phyloP scores from a whole-genome alignment of 495 filamentous ascomycete species.

The Cercophora newfieldiana region DNA sequence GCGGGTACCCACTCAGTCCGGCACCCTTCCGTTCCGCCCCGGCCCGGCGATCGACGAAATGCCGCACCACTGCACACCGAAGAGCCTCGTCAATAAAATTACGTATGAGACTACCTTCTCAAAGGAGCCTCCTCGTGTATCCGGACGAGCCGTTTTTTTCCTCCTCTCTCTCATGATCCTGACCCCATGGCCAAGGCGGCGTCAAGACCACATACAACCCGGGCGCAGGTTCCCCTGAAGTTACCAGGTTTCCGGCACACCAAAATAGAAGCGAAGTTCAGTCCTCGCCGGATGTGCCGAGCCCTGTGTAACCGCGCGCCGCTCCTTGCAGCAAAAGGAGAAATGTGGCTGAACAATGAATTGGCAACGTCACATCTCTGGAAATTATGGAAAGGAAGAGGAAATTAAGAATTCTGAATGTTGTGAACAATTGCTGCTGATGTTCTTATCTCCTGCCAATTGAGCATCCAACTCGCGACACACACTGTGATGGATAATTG shows the following conservation, averaged over 20 bases:
- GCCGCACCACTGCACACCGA: conserved; percentile 1
- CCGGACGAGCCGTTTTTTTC: not conserved
- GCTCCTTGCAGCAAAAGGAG: not conserved
- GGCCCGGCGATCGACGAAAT: not conserved
- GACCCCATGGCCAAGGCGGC: not conserved
- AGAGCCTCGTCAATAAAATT: not conserved
- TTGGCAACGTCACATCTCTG: not conserved
- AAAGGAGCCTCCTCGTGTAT: not conserved
- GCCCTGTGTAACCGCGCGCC: not conserved
- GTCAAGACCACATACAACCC: not conserved
- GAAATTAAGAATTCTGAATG: not conserved
- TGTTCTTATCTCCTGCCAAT: not conserved
- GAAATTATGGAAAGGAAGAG: not conserved
- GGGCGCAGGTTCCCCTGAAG: not conserved
- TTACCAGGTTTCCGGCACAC: not conserved
- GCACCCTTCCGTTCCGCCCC: not conserved
- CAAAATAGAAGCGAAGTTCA: too few species aligned
- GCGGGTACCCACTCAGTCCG: not conserved
- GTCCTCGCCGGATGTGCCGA: not conserved
- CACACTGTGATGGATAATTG: not conserved
- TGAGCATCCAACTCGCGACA: not conserved
- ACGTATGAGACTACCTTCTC: not conserved
- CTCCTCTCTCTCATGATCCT: not conserved
- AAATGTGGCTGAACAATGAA: not conserved
- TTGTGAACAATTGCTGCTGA: not conserved